Percentiles rank a stretch among this genome's conserved stretches.
phyloP scores from a whole-genome alignment of 179 eudicot genomes.

The Silene noctiflora region DNA sequence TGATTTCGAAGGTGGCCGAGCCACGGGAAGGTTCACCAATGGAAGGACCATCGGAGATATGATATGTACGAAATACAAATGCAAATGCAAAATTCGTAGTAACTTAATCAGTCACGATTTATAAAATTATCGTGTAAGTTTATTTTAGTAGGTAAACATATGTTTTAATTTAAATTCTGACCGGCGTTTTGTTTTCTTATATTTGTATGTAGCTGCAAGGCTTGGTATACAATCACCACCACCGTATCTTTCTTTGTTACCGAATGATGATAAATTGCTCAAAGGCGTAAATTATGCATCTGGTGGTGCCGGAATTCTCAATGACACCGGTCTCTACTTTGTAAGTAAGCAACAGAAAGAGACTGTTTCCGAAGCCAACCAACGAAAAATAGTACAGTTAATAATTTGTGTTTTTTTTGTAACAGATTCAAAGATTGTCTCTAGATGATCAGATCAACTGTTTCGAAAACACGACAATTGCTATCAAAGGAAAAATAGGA shows the following conservation, averaged over 20 bases:
- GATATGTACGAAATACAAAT: conserved; percentile 43
- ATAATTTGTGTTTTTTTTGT: not conserved
- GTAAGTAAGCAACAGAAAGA: conserved; percentile 27
- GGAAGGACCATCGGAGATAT: conserved; percentile 88
- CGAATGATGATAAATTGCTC: conserved; percentile 52
- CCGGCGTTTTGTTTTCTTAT: not conserved
- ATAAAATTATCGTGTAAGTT: too few species aligned
- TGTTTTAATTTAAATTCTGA: not conserved
- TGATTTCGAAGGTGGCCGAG: conserved; percentile 56
- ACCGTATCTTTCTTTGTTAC: conserved; percentile 63
- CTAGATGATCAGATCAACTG: conserved; percentile 72
- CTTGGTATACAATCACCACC: conserved; percentile 78
- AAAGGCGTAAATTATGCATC: conserved; percentile 88
- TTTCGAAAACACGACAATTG: conserved; percentile 59
- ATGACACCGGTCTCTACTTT: conserved; percentile 83
- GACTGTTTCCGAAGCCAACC: too few species aligned
- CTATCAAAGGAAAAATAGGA: conserved; percentile 62
- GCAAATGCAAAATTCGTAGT: too few species aligned
- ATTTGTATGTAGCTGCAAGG: conserved; percentile 47
- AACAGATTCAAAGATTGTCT: conserved; percentile 65
- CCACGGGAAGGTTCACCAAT: conserved; percentile 90
- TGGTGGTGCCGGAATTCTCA: conserved; percentile 98
- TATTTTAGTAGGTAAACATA: not conserved
- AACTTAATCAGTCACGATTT: too few species aligned
- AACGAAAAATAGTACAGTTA: too few species aligned